phyloP scores from a whole-genome alignment of 148 eudicot genomes.

The Euryodendron excelsum region DNA sequence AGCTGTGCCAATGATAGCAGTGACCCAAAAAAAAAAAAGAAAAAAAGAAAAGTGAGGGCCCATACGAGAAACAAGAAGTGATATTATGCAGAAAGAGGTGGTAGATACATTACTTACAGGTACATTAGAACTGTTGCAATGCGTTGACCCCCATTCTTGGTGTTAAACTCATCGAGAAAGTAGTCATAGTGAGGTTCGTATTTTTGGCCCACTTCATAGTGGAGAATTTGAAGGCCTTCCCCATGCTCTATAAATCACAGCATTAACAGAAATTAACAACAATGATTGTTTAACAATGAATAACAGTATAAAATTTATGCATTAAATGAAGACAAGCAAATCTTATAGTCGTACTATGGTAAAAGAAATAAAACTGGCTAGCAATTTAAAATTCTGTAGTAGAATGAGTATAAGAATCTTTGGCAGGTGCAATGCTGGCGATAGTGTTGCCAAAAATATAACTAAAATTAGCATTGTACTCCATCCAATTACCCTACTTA shows the following conservation, averaged over 20 bases:
- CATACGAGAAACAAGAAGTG: not conserved
- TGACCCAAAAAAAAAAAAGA: not conserved
- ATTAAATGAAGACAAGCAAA: not conserved
- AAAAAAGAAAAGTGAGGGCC: not conserved
- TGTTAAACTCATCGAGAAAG: constrained; percentile 69
- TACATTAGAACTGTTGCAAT: constrained; percentile 96
- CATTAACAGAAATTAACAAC: not conserved
- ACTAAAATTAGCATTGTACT: not conserved
- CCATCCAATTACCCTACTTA: not conserved
- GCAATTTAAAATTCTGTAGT: not conserved
- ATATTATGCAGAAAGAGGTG: not conserved
- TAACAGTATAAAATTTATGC: not conserved
- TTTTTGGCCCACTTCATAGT: constrained; percentile 90
- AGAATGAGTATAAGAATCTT: not conserved
- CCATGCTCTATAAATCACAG: constrained; percentile 64
- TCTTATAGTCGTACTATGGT: not conserved
- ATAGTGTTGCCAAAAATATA: not conserved
- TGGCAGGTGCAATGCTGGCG: not conserved
- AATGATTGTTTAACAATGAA: not conserved
- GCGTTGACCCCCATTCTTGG: constrained; percentile 85
- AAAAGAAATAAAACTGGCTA: not conserved
- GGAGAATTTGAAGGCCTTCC: constrained; percentile 95
- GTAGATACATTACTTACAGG: constrained; percentile 55
- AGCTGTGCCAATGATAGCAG: constrained; percentile 38
- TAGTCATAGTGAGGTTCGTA: constrained; percentile 92